Evolutionary conservation across 1,139 yeast genomes (phyloP), one percentile per base, ranked within the genome.

Genomic region (Yamadazyma spencermartinsiae): DNA sequence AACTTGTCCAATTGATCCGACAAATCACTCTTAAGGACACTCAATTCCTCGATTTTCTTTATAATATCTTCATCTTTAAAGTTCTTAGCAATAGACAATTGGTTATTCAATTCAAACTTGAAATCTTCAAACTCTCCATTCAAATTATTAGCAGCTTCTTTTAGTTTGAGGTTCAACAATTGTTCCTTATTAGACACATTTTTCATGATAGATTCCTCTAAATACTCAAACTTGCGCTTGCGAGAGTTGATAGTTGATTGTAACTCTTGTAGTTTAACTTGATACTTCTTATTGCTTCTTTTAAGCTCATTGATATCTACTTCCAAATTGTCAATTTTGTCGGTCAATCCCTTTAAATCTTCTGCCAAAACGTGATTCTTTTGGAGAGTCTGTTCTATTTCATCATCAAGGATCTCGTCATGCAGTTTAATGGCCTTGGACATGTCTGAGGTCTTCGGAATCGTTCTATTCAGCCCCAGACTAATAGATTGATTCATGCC

Each of bases 31-130:
- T 45, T 40, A 21, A 49, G 41, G 2, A 26, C 24, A 18, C 50
- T 43, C n/a, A 64, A 44, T 3, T 31, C 33, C 4, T 44, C 39
- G 13, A 65, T 53, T 12, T 51, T 54, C 5, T 45, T 38, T 9
- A 48, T 15, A 2, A 52, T 37, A 19, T 52, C 57, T 13, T 54
- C 52, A 37, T 65, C 68, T 28, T 58, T 56, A 42, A 52, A 65
- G 2, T 45, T 41, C 34, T 48, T 45, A 2, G 67, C 69, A 1
- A 46, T 43, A 18, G 55, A 50, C 8, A 68, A 43, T 41, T 69
- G 70, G 33, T 60, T 51, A 25, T 56, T 50, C 39, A 70, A 48
- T 37, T 65, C 62, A 42, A 58, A 63, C 34, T 59, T 60, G 25
- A 64, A 44, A 30, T 66, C 68, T 19, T 61, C 61, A 42, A 52